A percentile compares a stretch with the other conserved stretches of the same genome.
These are phyloP conservation scores for Pyrus betulifolia DNA, from an alignment of 306 rosid species.

Conservation along the genomic window DNA sequence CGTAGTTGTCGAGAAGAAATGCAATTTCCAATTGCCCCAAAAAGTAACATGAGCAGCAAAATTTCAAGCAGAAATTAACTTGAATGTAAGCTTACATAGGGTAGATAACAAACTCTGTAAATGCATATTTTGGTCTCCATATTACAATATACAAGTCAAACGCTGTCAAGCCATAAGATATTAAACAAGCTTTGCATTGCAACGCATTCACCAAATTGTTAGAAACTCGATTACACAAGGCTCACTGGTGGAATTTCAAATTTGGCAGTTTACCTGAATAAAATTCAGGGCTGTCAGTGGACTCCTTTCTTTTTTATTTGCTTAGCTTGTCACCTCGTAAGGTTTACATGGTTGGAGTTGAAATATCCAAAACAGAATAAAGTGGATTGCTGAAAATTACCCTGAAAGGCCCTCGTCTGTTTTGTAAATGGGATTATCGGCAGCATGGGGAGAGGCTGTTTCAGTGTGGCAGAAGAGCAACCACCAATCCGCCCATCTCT, in stretches of 20 bases:
- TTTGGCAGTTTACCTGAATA: not conserved
- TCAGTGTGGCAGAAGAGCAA: not conserved
- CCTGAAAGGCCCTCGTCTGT: not conserved
- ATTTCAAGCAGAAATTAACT: not conserved
- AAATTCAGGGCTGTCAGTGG: not conserved
- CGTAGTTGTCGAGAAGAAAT: no score
- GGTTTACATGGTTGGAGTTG: not conserved
- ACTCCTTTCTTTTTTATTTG: not conserved
- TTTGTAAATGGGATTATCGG: not conserved
- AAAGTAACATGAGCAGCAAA: no score
- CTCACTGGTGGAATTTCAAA: not conserved
- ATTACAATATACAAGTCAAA: not conserved
- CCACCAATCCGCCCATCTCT: not conserved
- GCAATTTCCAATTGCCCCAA: not conserved
- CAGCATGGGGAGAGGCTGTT: not conserved
- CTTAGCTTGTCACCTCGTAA: not conserved
- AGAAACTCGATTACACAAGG: not conserved
- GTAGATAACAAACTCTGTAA: not conserved
- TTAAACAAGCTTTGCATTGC: not conserved
- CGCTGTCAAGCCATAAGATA: no score
- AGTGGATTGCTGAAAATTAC: not conserved
- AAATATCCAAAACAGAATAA: not conserved
- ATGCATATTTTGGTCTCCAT: not conserved
- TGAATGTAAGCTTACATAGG: not conserved
- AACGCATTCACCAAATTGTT: not conserved